These are phyloP conservation scores for Trametes versicolor DNA, from an alignment of 1,284 basidiomycete species.

Conservation along the genomic window DNA sequence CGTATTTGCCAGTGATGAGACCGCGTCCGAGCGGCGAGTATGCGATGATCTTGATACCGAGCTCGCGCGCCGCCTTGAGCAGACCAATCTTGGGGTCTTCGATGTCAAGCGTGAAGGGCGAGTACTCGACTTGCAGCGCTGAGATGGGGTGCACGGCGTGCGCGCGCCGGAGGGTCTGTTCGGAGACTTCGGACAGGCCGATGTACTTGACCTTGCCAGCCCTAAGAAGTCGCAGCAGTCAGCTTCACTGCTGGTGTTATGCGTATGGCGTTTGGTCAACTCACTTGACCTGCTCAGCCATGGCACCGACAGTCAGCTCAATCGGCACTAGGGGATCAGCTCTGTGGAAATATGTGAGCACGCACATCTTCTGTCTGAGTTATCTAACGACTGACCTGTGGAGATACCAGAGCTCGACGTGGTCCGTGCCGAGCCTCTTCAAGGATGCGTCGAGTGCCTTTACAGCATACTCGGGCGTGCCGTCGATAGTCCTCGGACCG, in stretches of 20 bases:
- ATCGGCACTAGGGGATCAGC: conserved; percentile 41
- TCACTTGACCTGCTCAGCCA: conserved; percentile 47
- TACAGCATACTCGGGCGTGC: conserved; percentile 41
- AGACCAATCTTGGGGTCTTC: conserved; percentile 43
- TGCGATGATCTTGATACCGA: conserved; percentile 48
- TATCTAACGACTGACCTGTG: conserved; percentile 37
- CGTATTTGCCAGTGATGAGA: conserved; percentile 51
- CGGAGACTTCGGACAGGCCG: conserved; percentile 55
- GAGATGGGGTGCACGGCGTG: conserved; percentile 50
- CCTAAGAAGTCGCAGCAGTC: conserved; percentile 14
- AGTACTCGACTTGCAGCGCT: conserved; percentile 55
- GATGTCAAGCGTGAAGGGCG: conserved; percentile 51
- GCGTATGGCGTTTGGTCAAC: conserved; percentile 1
- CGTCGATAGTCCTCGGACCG: conserved; percentile 27
- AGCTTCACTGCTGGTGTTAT: background rate
- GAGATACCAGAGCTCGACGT: conserved; percentile 50
- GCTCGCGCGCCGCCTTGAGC: conserved; percentile 43
- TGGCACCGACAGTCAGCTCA: conserved; percentile 43
- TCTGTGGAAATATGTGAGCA: conserved; percentile 12
- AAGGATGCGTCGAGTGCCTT: conserved; percentile 45
- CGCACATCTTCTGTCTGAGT: background rate
- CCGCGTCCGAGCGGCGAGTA: conserved; percentile 55
- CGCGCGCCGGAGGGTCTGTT: conserved; percentile 54
- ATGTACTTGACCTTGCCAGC: conserved; percentile 53
- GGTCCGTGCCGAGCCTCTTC: conserved; percentile 46